A percentile compares a stretch with the other conserved stretches of the same genome.
These are phyloP conservation scores for Amanita molliuscula DNA, from an alignment of 768 basidiomycete genomes.

Conservation along the genomic window DNA sequence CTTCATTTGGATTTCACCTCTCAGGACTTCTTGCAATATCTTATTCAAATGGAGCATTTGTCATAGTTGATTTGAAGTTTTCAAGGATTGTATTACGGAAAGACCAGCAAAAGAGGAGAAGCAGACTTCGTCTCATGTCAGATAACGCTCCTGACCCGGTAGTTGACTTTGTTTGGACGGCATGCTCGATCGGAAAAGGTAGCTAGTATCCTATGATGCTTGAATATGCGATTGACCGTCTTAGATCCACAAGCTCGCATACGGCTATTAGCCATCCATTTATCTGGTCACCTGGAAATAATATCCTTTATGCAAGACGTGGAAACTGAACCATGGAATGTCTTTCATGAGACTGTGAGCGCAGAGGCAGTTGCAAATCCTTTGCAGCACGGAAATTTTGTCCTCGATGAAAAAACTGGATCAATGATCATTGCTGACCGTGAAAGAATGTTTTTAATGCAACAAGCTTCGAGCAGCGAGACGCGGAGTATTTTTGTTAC, in stretches of 20 bases:
- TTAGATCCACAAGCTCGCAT: constrained; percentile 36
- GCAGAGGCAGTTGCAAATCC: constrained; percentile 33
- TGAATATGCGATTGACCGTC: not conserved
- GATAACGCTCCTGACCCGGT: constrained; percentile 33
- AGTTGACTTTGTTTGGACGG: constrained; percentile 54
- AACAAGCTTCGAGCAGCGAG: constrained; percentile 13
- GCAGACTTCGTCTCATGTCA: constrained; percentile 21
- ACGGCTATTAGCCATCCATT: constrained; percentile 52
- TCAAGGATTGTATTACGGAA: constrained; percentile 56
- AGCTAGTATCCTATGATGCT: not conserved
- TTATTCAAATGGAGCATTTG: constrained; percentile 47
- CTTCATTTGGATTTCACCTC: constrained; percentile 2
- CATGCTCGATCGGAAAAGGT: constrained; percentile 49
- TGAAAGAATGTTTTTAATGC: constrained; percentile 24
- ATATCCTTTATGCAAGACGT: constrained; percentile 37
- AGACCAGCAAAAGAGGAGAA: constrained; percentile 28
- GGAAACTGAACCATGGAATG: constrained; percentile 25
- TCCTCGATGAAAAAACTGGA: constrained; percentile 49
- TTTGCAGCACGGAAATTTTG: constrained; percentile 36
- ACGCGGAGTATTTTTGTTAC: constrained; percentile 27
- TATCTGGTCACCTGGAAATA: constrained; percentile 49
- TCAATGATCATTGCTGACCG: constrained; percentile 31
- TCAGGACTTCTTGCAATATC: constrained; percentile 72
- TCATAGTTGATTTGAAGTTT: constrained; percentile 65
- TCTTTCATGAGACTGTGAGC: constrained; percentile 21